Evolutionary conservation across 1,284 basidiomycete species (phyloP), one percentile per base, ranked within the genome.

Genomic region (Fomitiporia mediterranea): DNA sequence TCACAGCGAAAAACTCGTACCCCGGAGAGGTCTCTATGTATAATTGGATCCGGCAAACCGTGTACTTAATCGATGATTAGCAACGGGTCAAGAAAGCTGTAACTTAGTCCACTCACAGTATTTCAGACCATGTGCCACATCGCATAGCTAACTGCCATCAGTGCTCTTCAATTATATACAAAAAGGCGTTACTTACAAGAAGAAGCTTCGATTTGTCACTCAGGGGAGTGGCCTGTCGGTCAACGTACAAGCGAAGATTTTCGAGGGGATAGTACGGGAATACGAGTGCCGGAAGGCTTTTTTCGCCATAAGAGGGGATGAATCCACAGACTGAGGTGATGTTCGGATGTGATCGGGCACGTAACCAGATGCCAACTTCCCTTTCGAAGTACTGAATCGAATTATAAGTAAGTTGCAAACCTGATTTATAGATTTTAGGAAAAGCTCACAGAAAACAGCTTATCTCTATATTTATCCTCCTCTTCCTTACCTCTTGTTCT

Each of bases 21-120:
- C 13, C 8, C 46, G 39, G 32, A 25, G 19, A 55, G 27, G 25
- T 55, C 53, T 37, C 53, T 35, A 27, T 55, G 53, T 9, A 47
- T 9, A 6, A 55, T 28, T 7, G n/a, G 7, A 9, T 23, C 25
- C 8, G 23, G 15, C 25, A 46, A 15, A 13, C n/a, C 5, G 15
- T 46, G 43, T 30, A 46, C 43, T 43, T 21, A 43, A 8, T 17
- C 2, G 11, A 8, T 23, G 13, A 17, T 15, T 28, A 46, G 25
- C n/a, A 9, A 34, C 32, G 32, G 13, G 25, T 6, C 25, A 15
- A 13, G 21, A 13, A 6, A 15, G 4, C 7, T 4, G 17, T 13
- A 8, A n/a, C n/a, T 4, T 19, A 30, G 4, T 0, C 3, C n/a
- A 53, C 51, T n/a, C 8, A 53, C 51, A 11, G 40, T 30, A 53